A percentile compares a stretch with the other conserved stretches of the same genome.
Conservation (phyloP, 2,329 filamentous ascomycete species). For the Ophiostoma ips region DNA sequence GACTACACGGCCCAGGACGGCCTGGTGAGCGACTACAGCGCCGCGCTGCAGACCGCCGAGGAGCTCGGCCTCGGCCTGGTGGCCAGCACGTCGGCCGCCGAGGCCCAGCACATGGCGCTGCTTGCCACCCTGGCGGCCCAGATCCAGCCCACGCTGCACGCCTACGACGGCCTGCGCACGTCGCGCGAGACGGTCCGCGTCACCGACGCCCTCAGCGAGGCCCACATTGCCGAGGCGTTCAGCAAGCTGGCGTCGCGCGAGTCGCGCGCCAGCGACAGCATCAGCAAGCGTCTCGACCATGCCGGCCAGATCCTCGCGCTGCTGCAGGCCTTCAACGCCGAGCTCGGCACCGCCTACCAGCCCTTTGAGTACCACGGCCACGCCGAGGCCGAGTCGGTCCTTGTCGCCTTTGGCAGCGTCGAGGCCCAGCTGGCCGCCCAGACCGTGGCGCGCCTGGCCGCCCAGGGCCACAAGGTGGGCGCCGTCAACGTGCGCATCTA, state of each 20-base stretch:
- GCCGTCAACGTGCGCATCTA: conserved; percentile 88
- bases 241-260: conserved; percentile 32
- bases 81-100: conserved; percentile 72
- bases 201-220: conserved; percentile 54
- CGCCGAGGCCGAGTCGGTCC: conserved; percentile 59
- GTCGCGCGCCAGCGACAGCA: too few relatives aligned
- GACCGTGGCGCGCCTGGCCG: conserved; percentile 58
- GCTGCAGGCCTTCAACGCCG: conserved; percentile 65
- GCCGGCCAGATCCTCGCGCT: conserved; percentile 58
- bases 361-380: conserved; percentile 93
- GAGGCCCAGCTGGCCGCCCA: conserved; percentile 79
- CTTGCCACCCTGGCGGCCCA: conserved; percentile 59
- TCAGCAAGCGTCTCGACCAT: conserved; percentile 55
- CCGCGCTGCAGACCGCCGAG: conserved; percentile 67
- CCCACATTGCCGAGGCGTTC: conserved; percentile 51
- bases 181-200: conserved; percentile 59
- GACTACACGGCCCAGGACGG: conserved; percentile 62
- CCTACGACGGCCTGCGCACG: conserved; percentile 64
- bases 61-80: conserved; percentile 82
- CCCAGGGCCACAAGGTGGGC: conserved; percentile 64
- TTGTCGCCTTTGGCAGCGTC: conserved; percentile 85
- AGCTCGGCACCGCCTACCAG: conserved; percentile 85
- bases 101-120: conserved; percentile 81
- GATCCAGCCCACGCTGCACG: conserved; percentile 62
- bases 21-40: conserved; percentile 76